A percentile compares a stretch with the other conserved stretches of the same genome.
Evolutionary conservation across 805 yeast genomes (phyloP).

Genomic region (Kodamaea laetipori): DNA sequence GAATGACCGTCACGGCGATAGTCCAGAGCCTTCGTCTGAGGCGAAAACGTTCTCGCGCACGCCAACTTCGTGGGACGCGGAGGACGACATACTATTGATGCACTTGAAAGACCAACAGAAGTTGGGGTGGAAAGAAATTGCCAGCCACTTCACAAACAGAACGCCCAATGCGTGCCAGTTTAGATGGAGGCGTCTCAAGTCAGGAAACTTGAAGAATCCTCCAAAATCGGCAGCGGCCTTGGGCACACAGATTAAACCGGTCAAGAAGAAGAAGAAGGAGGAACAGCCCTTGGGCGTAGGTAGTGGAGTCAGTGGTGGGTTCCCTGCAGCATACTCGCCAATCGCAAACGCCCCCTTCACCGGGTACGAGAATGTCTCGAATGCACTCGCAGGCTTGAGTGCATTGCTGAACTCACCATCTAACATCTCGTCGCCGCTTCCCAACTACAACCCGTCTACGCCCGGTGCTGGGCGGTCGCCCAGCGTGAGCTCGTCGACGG

Average conservation of each 20-base stretch:
- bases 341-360: slow-evolving; percentile 39
- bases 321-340: slow-evolving; percentile 38
- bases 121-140: slow-evolving; percentile 51
- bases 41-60: slow-evolving; percentile 38
- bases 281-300: slow-evolving; percentile 4
- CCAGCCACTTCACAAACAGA: slow-evolving; percentile 44
- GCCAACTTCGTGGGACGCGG: slow-evolving; percentile 52
- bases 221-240: slow-evolving; percentile 40
- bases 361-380: slow-evolving; percentile 42
- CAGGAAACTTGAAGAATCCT: slow-evolving; percentile 46
- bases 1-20: neutral
- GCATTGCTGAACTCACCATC: slow-evolving; percentile 42
- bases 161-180: slow-evolving; percentile 39
- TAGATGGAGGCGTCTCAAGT: slow-evolving; percentile 48
- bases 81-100: slow-evolving; percentile 47
- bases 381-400: slow-evolving; percentile 47
- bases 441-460: slow-evolving; percentile 25
- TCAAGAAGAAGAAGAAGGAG: slow-evolving; percentile 15
- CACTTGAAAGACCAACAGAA: slow-evolving; percentile 49
- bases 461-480: slow-evolving; percentile 27
- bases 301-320: slow-evolving; percentile 20
- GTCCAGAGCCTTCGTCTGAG: slow-evolving; percentile 8
- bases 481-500: slow-evolving; percentile 3
- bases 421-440: slow-evolving; percentile 30
- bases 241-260: slow-evolving; percentile 16